Base-by-base conservation (phyloP, 208 protist genomes). In the Crithidia sp. region DNA sequence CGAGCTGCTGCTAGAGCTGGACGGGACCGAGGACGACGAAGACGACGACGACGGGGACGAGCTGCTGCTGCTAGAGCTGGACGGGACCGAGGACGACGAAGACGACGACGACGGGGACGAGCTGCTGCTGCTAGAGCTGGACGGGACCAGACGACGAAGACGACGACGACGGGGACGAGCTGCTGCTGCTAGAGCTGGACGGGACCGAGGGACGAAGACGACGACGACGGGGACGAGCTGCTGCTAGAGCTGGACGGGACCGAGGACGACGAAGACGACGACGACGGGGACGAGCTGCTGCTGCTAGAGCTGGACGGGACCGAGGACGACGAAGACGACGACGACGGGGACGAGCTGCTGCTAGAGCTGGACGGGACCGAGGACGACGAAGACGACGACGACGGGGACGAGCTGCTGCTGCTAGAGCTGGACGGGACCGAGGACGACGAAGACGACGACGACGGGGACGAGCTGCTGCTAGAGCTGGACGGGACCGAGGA, bases 391-490 rank as follows among this genome's bases (percentile, higher is more conserved):
- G n/a, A n/a, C n/a, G n/a, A 68, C 47, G 64, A 68, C 19, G 64
- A 49, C 12, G n/a, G 8, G 50, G 52, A 59, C 43, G 2, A 47
- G 5, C 0, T 3, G 5, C 39, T 45, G 56, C 39, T 61, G 39
- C 56, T 44, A 14, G 56, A 61, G 14, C 37, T 19, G 37, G 10
- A 19, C 54, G 54, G 16, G 10, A 28, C 50, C 62, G 62, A 49
- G 5, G n/a, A 16, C 49, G 65, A 70, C 65, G 65, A 70, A 9
- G 65, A 70, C 0, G 64, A 68, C 47, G 64, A 68, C 19, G 64
- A 49, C 12, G n/a, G 8, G 50, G 52, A 59, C 43, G 2, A 47
- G 5, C 0, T 3, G 5, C 39, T 45, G 56, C 39, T 61, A 14
- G 56, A 61, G 14, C 37, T 19, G 37, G 10, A 19, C 54, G 54